phyloP scores from a whole-genome alignment of 768 basidiomycete species.

The Pilatotrama ljubarskyi region DNA sequence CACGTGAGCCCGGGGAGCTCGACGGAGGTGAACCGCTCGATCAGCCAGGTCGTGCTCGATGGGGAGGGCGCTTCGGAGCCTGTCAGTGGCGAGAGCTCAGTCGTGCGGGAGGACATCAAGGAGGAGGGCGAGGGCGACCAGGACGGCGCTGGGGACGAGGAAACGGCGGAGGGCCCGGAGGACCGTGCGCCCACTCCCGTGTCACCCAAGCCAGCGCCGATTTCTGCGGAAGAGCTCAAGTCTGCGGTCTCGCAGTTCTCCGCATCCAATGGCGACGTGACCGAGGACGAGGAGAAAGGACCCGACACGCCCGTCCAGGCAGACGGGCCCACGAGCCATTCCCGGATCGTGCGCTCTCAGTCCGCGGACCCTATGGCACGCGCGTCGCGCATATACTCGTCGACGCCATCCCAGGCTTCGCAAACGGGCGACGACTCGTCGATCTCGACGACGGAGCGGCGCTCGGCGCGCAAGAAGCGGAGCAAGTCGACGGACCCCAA shows the following conservation, averaged over 20 bases:
- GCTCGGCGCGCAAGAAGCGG: slow-evolving; percentile 54
- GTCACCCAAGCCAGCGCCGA: slow-evolving; percentile 17
- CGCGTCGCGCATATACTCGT: slow-evolving; percentile 60
- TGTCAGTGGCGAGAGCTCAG: slow-evolving; percentile 2
- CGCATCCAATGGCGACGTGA: slow-evolving; percentile 7
- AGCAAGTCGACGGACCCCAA: slow-evolving; percentile 49
- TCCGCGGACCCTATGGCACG: slow-evolving; percentile 75
- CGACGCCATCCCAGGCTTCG: slow-evolving; percentile 50
- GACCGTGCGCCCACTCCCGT: slow-evolving; percentile 26
- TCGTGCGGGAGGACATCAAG: slow-evolving; percentile 6
- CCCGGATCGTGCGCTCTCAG: slow-evolving; percentile 72
- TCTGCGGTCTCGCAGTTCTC: not conserved
- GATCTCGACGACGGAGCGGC: slow-evolving; percentile 52
- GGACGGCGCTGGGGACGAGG: slow-evolving; percentile 16
- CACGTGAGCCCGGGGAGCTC: slow-evolving; percentile 47
- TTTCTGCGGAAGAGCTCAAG: slow-evolving; percentile 3
- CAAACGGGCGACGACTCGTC: slow-evolving; percentile 64
- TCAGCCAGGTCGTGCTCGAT: slow-evolving; percentile 34
- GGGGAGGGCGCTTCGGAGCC: slow-evolving; percentile 26
- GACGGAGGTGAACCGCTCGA: slow-evolving; percentile 31
- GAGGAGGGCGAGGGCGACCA: slow-evolving; percentile 14
- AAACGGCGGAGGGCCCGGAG: slow-evolving; percentile 16
- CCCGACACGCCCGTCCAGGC: slow-evolving; percentile 27
- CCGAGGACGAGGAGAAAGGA: slow-evolving; percentile 24
- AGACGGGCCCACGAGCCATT: slow-evolving; percentile 33